Conservation (phyloP, 2,329 filamentous ascomycete species). For the Trichoderma harzianum region DNA sequence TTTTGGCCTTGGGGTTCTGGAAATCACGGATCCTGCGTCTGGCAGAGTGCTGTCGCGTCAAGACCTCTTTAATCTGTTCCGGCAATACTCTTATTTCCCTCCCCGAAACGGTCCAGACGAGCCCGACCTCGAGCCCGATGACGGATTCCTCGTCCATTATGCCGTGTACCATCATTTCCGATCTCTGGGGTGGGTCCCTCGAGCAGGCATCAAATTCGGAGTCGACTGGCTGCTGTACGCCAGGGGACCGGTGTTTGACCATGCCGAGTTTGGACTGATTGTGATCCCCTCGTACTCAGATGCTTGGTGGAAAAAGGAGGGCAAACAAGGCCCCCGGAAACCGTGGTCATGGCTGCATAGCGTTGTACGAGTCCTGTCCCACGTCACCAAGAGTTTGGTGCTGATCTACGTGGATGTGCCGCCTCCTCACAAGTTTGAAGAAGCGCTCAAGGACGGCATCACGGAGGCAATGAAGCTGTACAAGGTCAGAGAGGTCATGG, state of each 20-base stretch:
- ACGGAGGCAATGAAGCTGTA: conserved; percentile 64
- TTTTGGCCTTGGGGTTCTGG: conserved; percentile 74
- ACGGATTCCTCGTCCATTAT: conserved; percentile 83
- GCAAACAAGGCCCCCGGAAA: conserved; percentile 46
- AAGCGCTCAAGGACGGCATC: conserved; percentile 52
- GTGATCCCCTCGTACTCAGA: conserved; percentile 80
- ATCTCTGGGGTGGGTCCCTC: conserved; percentile 89
- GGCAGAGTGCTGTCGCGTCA: conserved; percentile 46
- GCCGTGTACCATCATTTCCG: conserved; percentile 94
- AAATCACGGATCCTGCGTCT: conserved; percentile 53
- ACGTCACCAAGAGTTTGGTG: conserved; percentile 86
- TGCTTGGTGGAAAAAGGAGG: conserved; percentile 63
- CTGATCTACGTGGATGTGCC: conserved; percentile 91
- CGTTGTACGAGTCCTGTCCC: conserved; percentile 81
- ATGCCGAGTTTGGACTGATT: conserved; percentile 87
- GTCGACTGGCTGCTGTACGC: conserved; percentile 94
- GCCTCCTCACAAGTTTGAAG: conserved; percentile 52
- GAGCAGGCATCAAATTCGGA: conserved; percentile 90
- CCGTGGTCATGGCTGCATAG: conserved; percentile 85
- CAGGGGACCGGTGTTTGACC: conserved; percentile 87
- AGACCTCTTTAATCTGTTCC: conserved; percentile 64
- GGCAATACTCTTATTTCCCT: conserved; percentile 67
- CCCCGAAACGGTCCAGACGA: conserved; percentile 40
- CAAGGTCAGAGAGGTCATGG: conserved; percentile 72
- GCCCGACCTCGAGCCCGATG: conserved; percentile 62